Percentiles rank a stretch among this genome's conserved stretches.
Evolutionary conservation across 2,329 filamentous ascomycete genomes (phyloP).

Genomic region (Ramularia endophylla): DNA sequence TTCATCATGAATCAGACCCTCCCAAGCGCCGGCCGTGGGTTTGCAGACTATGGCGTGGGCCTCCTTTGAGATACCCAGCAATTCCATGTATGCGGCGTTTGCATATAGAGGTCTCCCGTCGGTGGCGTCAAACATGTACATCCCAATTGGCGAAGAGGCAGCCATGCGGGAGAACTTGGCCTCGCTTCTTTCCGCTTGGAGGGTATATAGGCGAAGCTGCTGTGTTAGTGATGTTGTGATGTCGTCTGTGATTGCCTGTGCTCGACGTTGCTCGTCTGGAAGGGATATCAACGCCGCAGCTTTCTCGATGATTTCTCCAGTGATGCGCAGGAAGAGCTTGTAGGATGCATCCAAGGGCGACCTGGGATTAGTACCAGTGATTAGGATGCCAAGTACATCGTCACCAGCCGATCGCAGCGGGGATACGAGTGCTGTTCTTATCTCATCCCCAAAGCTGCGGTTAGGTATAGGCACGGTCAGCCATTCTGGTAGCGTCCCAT

Average conservation of each 20-base stretch:
- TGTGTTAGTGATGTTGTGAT: conserved; percentile 34
- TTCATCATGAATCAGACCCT: conserved; percentile 27
- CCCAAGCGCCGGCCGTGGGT: conserved; percentile 7
- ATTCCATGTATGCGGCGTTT: conserved; percentile 37
- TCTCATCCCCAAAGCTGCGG: conserved; percentile 32
- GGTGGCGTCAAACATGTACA: conserved; percentile 30
- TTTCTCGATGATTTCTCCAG: conserved; percentile 34
- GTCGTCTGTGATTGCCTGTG: conserved; percentile 31
- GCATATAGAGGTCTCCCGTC: conserved; percentile 34
- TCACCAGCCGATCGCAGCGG: conserved; percentile 33
- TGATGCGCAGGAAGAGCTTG: conserved; percentile 32
- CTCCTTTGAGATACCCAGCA: conserved; percentile 26
- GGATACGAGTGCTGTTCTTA: conserved; percentile 31
- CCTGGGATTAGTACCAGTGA: conserved; percentile 36
- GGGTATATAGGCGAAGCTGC: conserved; percentile 27
- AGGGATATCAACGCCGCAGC: conserved; percentile 36
- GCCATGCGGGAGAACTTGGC: conserved; percentile 37
- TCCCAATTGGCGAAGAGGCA: conserved; percentile 35
- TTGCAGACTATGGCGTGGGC: conserved; percentile 7
- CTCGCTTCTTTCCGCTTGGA: conserved; percentile 31
- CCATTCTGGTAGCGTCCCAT: conserved; percentile 24
- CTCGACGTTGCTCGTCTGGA: conserved; percentile 31
- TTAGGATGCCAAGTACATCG: conserved; percentile 35
- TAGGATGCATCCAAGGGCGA: conserved; percentile 36
- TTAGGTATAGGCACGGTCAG: conserved; percentile 28